These are phyloP conservation scores for Voacanga thouarsii DNA, from an alignment of 257 asterid species.

Conservation along the genomic window DNA sequence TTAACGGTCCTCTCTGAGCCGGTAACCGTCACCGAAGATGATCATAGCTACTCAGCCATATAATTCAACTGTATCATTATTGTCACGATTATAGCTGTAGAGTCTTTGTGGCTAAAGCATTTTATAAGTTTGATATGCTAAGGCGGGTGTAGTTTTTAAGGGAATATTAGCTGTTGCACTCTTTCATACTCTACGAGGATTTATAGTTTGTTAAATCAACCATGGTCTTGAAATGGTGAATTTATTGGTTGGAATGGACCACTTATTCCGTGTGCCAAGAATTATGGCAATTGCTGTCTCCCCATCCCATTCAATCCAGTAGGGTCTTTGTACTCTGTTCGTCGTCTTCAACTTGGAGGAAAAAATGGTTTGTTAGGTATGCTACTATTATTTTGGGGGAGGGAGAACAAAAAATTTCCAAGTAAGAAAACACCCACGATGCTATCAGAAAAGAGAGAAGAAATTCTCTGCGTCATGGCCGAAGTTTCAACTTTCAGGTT, in stretches of 20 bases:
- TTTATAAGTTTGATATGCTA: neutral
- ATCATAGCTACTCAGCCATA: constrained; percentile 50
- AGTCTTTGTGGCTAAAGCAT: neutral
- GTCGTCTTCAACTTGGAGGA: neutral
- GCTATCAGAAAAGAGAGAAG: neutral
- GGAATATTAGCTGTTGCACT: neutral
- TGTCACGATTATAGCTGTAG: neutral
- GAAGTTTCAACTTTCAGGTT: neutral
- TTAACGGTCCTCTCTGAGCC: constrained; percentile 56
- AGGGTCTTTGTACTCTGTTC: neutral
- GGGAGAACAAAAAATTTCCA: too few species aligned
- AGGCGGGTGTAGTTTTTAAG: neutral
- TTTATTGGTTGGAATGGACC: neutral
- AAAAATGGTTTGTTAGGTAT: too few species aligned
- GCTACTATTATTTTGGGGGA: neutral
- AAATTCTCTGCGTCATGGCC: neutral
- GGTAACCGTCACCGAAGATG: constrained; percentile 53
- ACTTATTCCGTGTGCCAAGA: neutral
- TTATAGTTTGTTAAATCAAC: neutral
- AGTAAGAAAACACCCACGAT: neutral
- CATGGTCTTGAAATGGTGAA: neutral
- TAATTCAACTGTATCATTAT: neutral
- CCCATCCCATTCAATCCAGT: neutral
- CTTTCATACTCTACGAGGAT: neutral
- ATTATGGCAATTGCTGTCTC: neutral